phyloP scores from a whole-genome alignment of 1,284 basidiomycete species.

The Melampsora americana region DNA sequence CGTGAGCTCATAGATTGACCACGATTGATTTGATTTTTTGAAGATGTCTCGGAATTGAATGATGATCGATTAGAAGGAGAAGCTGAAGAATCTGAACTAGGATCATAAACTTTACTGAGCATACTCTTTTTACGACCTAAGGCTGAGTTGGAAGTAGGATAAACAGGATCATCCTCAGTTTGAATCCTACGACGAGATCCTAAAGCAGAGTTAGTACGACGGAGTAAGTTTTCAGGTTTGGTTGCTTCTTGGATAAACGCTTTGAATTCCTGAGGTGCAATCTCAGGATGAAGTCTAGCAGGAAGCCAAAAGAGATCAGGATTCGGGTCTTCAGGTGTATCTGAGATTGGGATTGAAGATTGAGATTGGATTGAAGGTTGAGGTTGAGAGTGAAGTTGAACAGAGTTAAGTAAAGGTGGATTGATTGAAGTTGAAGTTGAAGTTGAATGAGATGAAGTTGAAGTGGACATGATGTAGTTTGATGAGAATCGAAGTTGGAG shows the following conservation, averaged over 20 bases:
- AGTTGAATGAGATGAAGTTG: too few species aligned
- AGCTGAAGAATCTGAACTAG: slow-evolving; percentile 51
- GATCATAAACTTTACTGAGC: slow-evolving; percentile 82
- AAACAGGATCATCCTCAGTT: slow-evolving; percentile 56
- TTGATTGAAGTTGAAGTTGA: neutral
- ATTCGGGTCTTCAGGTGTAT: neutral
- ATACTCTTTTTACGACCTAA: slow-evolving; percentile 78
- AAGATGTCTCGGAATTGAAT: too few species aligned
- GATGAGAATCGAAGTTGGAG: too few species aligned
- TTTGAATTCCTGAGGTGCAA: slow-evolving; percentile 92
- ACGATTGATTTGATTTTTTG: slow-evolving; percentile 57
- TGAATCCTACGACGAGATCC: slow-evolving; percentile 55
- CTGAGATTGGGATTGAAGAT: slow-evolving; percentile 12
- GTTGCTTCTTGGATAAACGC: slow-evolving; percentile 92
- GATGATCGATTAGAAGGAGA: slow-evolving; percentile 67
- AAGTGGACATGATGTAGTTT: too few species aligned
- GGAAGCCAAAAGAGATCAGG: slow-evolving; percentile 90
- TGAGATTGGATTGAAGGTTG: slow-evolving; percentile 19
- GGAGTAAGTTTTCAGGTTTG: slow-evolving; percentile 52
- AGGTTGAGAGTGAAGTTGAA: slow-evolving; percentile 6
- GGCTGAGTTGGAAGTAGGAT: slow-evolving; percentile 56
- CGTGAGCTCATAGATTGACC: slow-evolving; percentile 63
- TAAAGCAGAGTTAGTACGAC: slow-evolving; percentile 46
- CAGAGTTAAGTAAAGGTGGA: neutral
- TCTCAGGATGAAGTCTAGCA: slow-evolving; percentile 90